phyloP scores from a whole-genome alignment of 1,284 basidiomycete genomes.

The Tilletia indica region DNA sequence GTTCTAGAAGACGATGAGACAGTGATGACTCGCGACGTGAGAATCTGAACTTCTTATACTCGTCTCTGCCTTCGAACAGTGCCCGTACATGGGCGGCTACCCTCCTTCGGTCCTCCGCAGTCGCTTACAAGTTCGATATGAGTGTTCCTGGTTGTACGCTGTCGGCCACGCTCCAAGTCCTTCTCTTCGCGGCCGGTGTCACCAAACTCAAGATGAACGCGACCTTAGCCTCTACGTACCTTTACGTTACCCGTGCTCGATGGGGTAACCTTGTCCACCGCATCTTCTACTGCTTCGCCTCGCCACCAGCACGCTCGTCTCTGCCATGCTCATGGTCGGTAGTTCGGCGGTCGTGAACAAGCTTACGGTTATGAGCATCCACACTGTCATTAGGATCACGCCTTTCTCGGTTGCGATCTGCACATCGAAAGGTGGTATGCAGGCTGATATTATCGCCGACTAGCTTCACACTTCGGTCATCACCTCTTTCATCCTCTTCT shows the following conservation, averaged over 20 bases:
- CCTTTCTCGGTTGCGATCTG: slow-evolving; percentile 47
- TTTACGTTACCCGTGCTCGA: slow-evolving; percentile 68
- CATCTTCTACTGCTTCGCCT: slow-evolving; percentile 76
- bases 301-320: slow-evolving; percentile 64
- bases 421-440: slow-evolving; percentile 50
- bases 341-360: slow-evolving; percentile 45
- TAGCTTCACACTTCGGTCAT: slow-evolving; percentile 52
- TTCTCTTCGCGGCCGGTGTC: slow-evolving; percentile 63
- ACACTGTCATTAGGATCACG: slow-evolving; percentile 48
- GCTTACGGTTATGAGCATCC: slow-evolving; percentile 62
- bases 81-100: slow-evolving; percentile 59
- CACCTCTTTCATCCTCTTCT: slow-evolving; percentile 57
- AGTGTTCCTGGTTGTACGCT: slow-evolving; percentile 37
- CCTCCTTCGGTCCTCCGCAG: slow-evolving; percentile 65
- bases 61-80: neutral
- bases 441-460: slow-evolving; percentile 49
- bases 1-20: slow-evolving; percentile 50
- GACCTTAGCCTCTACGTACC: slow-evolving; percentile 64
- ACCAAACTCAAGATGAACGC: slow-evolving; percentile 66
- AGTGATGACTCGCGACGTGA: no score
- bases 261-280: slow-evolving; percentile 75
- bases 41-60: no score
- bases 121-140: slow-evolving; percentile 75
- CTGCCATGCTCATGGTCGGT: slow-evolving; percentile 50
- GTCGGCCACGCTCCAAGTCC: slow-evolving; percentile 65